These are phyloP conservation scores for Pestalotiopsis sp. DNA, from an alignment of 2,329 filamentous ascomycete species.

Conservation along the genomic window DNA sequence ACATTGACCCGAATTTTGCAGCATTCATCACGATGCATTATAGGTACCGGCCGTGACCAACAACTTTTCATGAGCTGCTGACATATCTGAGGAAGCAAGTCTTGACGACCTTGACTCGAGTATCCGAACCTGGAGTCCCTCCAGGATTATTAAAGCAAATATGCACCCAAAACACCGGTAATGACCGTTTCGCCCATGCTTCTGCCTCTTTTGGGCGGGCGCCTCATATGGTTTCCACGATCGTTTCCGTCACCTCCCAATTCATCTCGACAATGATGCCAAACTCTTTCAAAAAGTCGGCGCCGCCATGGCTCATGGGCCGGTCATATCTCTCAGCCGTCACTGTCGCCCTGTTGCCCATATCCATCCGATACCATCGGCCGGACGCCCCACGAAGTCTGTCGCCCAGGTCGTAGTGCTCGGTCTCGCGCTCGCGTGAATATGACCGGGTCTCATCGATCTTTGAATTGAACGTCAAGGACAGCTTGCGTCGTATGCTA, in stretches of 20 bases:
- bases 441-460: not conserved
- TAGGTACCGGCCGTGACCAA: no score
- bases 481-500: not conserved
- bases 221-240: not conserved
- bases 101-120: not conserved
- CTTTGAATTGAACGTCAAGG: not conserved
- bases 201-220: not conserved
- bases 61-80: no score
- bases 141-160: not conserved
- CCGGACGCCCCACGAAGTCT: not conserved
- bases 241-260: constrained; percentile 7
- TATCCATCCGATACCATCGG: not conserved
- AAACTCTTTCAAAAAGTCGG: constrained; percentile 7
- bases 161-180: not conserved
- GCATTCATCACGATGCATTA: no score
- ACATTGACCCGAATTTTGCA: no score
- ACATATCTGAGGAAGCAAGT: not conserved
- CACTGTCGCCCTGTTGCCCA: constrained; percentile 1
- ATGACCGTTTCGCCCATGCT: not conserved
- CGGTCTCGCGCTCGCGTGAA: not conserved
- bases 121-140: not conserved
- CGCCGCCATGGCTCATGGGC: constrained; percentile 4
- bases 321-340: not conserved
- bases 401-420: not conserved
- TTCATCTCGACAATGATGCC: constrained; percentile 10